Conservation (phyloP, 768 basidiomycete species). For the Podaxis pistillaris region DNA sequence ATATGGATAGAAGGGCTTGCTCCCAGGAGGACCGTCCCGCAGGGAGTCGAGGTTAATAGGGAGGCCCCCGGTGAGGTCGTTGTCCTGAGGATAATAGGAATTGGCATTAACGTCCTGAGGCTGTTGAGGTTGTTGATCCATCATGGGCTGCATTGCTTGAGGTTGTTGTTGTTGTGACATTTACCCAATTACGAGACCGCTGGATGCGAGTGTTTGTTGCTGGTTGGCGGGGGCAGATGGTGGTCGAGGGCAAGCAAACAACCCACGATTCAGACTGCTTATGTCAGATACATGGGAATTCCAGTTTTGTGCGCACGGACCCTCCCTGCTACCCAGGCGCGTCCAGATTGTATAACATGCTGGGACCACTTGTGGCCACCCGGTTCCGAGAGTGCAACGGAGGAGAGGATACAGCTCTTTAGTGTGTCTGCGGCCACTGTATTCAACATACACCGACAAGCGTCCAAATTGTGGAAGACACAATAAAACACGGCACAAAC, state of each 20-base stretch:
- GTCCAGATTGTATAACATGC: constrained; percentile 15
- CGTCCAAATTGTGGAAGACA: constrained; percentile 75
- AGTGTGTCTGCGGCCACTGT: constrained; percentile 51
- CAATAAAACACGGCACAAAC: constrained; percentile 67
- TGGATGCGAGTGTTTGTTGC: constrained; percentile 36
- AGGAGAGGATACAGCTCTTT: constrained; percentile 33
- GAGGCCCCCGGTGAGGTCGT: constrained; percentile 78
- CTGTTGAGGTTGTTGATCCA: constrained; percentile 42
- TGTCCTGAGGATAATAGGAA: constrained; percentile 74
- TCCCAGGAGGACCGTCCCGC: constrained; percentile 83
- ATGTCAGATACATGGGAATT: constrained; percentile 62
- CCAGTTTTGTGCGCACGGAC: constrained; percentile 56
- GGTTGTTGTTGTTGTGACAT: constrained; percentile 52
- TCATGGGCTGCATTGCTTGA: constrained; percentile 63
- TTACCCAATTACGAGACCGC: constrained; percentile 25
- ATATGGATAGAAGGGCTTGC: constrained; percentile 89
- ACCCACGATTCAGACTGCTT: constrained; percentile 43
- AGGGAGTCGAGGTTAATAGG: constrained; percentile 87
- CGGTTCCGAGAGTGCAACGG: constrained; percentile 23
- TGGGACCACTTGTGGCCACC: constrained; percentile 1
- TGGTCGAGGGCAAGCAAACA: constrained; percentile 45
- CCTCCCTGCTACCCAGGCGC: constrained; percentile 21
- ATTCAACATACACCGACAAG: constrained; percentile 62
- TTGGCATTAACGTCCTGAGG: constrained; percentile 49
- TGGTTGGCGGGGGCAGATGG: constrained; percentile 39